Percentiles rank a stretch among this genome's conserved stretches.
Evolutionary conservation across 2,329 filamentous ascomycete species (phyloP).

Genomic region (Magnaporthiopsis poae): DNA sequence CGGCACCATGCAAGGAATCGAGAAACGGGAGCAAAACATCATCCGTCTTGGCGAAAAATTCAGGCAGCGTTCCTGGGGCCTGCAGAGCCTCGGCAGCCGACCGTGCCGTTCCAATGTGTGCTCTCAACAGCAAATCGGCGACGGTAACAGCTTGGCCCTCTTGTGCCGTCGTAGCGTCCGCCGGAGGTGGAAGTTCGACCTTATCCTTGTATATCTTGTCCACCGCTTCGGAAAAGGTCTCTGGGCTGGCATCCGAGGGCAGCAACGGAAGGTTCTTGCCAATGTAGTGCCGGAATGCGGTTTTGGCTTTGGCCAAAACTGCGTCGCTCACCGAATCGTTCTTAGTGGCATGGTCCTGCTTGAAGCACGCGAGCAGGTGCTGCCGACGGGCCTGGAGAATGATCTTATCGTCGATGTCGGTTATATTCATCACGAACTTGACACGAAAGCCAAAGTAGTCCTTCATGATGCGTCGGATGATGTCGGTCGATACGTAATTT

Average conservation of each 20-base stretch:
- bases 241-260: conserved; percentile 6
- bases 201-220: conserved; percentile 23
- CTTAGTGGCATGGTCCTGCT: conserved; percentile 13
- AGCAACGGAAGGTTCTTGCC: conserved; percentile 18
- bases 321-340: conserved; percentile 13
- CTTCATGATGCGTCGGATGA: conserved; percentile 58
- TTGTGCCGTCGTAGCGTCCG: conserved; percentile 14
- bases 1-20: conserved; percentile 46
- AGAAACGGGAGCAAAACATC: conserved; percentile 57
- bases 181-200: background rate
- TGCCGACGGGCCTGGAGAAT: conserved; percentile 19
- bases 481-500: conserved; percentile 70
- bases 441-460: conserved; percentile 64
- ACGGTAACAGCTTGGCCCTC: conserved; percentile 20
- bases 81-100: conserved; percentile 16
- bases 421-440: conserved; percentile 69
- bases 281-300: conserved; percentile 17
- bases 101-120: conserved; percentile 17
- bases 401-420: no score
- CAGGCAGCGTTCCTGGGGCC: conserved; percentile 12
- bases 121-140: conserved; percentile 12
- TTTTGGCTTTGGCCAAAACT: conserved; percentile 12
- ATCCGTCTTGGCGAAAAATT: conserved; percentile 48
- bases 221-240: conserved; percentile 20
- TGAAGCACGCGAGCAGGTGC: conserved; percentile 17